Evolutionary conservation across 192 early-diverging fungal species (phyloP), one percentile per base, ranked within the genome.

Genomic region (Pecoramyces ruminantium): DNA sequence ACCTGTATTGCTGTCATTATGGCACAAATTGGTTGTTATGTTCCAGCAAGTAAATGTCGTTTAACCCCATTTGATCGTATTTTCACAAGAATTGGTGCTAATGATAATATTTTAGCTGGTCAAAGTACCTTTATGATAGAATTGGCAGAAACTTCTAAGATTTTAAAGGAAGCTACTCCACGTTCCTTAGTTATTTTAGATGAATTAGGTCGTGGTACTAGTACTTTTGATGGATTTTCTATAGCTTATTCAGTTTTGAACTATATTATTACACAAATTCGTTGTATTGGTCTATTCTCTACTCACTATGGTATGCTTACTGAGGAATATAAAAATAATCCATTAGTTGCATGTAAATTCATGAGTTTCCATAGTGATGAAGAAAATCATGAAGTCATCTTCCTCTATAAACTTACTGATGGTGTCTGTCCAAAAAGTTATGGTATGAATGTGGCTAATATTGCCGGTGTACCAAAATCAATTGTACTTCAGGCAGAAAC

Each of bases 121-220:
- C 93, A 97, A 77, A 96, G 94, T 21, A 99, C 98, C 11, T 98
- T 99, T 83, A 97, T 98, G 95, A 92, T 94, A 0, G 98, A 99
- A 84, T 88, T 98, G 80, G 87, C 91, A 25, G 98, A 99, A 86
- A 98, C 98, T 0, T 92, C 93, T 34, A 94, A 92, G 78, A 98
- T 99, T 81, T 83, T 99, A 78, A 88, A 91, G 38, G 93, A 98
- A 82, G 97, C 98, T 0, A 96, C 96, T 11, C 92, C 92, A 3
- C 87, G 89, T 0, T 97, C 95, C 13, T 90, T 98, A 81, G 97
- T 98, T 8, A 96, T 98, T 81, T 85, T 99, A 77, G 98, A 99
- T 85, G 97, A 99, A 88, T 90, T 99, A 29, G 98, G 98, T 80
- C 90, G 98, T 38, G 98, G 97, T 11, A 99, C 98, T 6, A 93